Evolutionary conservation across 2,329 filamentous ascomycete genomes (phyloP).

Genomic region (Aspergillus eucalypticola): DNA sequence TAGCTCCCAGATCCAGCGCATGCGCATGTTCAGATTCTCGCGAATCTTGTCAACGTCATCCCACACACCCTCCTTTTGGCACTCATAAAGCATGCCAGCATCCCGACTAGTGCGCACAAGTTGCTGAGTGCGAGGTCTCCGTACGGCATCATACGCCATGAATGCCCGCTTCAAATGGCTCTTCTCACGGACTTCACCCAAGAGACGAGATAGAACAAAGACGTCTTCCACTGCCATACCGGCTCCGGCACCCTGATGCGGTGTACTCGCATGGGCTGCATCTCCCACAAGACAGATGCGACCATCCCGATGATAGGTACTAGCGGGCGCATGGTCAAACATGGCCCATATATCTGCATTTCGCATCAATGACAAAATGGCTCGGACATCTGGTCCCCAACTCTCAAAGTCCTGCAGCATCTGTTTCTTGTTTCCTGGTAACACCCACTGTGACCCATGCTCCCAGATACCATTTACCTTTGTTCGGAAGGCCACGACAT

Average conservation of each 20-base stretch:
- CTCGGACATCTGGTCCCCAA: conserved; percentile 2
- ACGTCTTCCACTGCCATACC: conserved; percentile 43
- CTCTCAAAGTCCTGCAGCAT: conserved; percentile 3
- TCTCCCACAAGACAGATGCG: conserved; percentile 36
- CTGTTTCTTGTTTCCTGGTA: not conserved
- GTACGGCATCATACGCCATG: conserved; percentile 5
- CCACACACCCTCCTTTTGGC: not conserved
- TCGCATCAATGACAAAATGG: not conserved
- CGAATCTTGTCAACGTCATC: not conserved
- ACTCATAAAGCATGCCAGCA: not conserved
- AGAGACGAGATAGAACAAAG: conserved; percentile 34
- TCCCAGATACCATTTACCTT: not conserved
- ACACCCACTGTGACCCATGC: not conserved
- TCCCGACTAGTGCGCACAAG: conserved; percentile 6
- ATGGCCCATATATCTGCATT: conserved; percentile 5
- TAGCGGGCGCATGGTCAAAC: conserved; percentile 7
- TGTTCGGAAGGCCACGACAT: conserved; percentile 5
- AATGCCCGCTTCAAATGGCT: not conserved
- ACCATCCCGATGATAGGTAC: not conserved
- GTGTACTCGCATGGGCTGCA: conserved; percentile 42
- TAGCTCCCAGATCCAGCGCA: conserved; percentile 6
- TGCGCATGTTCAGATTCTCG: not conserved
- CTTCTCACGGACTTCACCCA: conserved; percentile 15
- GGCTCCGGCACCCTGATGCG: conserved; percentile 40
- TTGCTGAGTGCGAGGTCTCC: conserved; percentile 2